A percentile compares a stretch with the other conserved stretches of the same genome.
Evolutionary conservation across 768 basidiomycete genomes (phyloP).

Genomic region (Phylloporus sp.): DNA sequence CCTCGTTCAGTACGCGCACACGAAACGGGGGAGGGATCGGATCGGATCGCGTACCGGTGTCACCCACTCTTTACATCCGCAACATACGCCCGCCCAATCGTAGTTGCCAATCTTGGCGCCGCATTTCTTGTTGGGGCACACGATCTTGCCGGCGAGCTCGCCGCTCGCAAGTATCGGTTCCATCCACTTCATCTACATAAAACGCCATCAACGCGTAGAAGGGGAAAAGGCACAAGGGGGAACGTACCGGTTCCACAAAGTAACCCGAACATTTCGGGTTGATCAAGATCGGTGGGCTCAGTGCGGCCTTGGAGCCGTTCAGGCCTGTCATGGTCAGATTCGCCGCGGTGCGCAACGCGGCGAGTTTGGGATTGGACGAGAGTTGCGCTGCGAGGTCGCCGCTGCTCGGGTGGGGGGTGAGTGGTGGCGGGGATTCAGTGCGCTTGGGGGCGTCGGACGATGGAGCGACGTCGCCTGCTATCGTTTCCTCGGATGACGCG

Average conservation of each 20-base stretch:
- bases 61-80: constrained; percentile 91
- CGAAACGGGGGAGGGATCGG: not conserved
- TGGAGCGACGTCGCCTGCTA: not conserved
- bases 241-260: constrained; percentile 82
- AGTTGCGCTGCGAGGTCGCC: constrained; percentile 43
- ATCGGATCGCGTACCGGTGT: constrained; percentile 56
- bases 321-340: constrained; percentile 28
- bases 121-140: constrained; percentile 91
- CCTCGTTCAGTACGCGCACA: not conserved
- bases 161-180: constrained; percentile 72
- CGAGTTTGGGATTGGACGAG: constrained; percentile 43
- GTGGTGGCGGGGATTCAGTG: constrained; percentile 4
- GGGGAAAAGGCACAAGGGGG: no score
- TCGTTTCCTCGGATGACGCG: not conserved
- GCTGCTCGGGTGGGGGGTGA: constrained; percentile 13
- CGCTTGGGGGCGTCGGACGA: constrained; percentile 1
- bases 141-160: constrained; percentile 78
- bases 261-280: constrained; percentile 93
- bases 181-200: constrained; percentile 98
- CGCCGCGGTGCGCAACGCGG: constrained; percentile 38
- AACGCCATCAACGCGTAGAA: not conserved
- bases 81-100: constrained; percentile 93
- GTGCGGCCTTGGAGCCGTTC: constrained; percentile 10
- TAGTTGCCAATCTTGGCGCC: constrained; percentile 89
- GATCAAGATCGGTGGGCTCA: constrained; percentile 60